Conservation (phyloP, 2,329 filamentous ascomycete genomes). For the Pyrenochaeta sp. region DNA sequence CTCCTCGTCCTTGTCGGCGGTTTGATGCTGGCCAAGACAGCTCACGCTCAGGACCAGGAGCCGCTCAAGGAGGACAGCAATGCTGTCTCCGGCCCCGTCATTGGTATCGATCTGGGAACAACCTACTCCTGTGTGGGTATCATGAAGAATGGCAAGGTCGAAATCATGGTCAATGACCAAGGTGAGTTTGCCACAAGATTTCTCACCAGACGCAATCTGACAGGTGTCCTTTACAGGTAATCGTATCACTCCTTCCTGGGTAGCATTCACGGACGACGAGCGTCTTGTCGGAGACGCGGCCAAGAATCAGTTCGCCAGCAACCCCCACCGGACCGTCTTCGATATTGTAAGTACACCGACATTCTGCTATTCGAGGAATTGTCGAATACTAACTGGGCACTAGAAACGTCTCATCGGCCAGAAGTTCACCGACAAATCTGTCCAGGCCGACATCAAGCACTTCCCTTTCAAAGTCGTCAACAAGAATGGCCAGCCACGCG, state of each 20-base stretch:
- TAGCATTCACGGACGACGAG: slow-evolving; percentile 96
- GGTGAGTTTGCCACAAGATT: slow-evolving; percentile 31
- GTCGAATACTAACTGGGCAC: slow-evolving; percentile 37
- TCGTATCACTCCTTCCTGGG: slow-evolving; percentile 71
- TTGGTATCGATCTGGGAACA: slow-evolving; percentile 92
- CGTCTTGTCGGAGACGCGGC: slow-evolving; percentile 92
- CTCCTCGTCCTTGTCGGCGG: slow-evolving; percentile 86
- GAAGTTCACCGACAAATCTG: slow-evolving; percentile 67
- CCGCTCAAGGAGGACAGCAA: slow-evolving; percentile 67
- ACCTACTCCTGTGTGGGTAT: slow-evolving; percentile 95
- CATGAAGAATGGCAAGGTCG: slow-evolving; percentile 56
- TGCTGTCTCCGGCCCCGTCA: slow-evolving; percentile 57
- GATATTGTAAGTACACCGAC: slow-evolving; percentile 45
- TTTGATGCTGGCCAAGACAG: slow-evolving; percentile 81
- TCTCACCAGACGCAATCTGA: slow-evolving; percentile 24
- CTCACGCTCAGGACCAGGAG: slow-evolving; percentile 75
- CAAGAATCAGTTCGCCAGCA: slow-evolving; percentile 58
- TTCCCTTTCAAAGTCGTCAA: slow-evolving; percentile 95
- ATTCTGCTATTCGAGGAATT: neutral
- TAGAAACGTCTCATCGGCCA: slow-evolving; percentile 62
- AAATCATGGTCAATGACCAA: slow-evolving; percentile 56
- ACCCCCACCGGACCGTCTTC: slow-evolving; percentile 60
- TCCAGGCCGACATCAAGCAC: slow-evolving; percentile 95
- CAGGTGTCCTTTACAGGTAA: slow-evolving; percentile 45
- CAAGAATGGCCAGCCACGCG: slow-evolving; percentile 88